phyloP scores from a whole-genome alignment of 805 yeast species.

The Suhomyces prunicola region DNA sequence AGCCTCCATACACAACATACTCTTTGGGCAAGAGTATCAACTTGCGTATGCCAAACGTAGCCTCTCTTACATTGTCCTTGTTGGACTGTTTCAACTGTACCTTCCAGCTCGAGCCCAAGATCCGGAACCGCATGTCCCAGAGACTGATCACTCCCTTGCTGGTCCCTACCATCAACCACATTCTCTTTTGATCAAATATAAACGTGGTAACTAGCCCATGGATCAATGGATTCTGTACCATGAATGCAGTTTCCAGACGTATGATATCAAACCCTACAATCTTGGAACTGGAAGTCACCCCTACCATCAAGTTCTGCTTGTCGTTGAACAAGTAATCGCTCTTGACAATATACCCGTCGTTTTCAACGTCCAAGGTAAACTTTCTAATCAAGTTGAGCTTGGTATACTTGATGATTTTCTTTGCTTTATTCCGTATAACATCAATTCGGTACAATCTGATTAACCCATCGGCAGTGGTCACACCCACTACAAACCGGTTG shows the following conservation, averaged over 20 bases:
- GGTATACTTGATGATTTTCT: slow-evolving; percentile 26
- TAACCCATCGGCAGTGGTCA: slow-evolving; percentile 47
- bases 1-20: slow-evolving; percentile 27
- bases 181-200: slow-evolving; percentile 47
- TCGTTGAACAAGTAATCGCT: slow-evolving; percentile 40
- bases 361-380: slow-evolving; percentile 27
- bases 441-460: slow-evolving; percentile 39
- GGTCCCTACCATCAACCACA: slow-evolving; percentile 77
- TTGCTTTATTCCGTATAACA: slow-evolving; percentile 31
- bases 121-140: slow-evolving; percentile 76
- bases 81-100: slow-evolving; percentile 23
- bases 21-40: slow-evolving; percentile 44
- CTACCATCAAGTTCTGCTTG: slow-evolving; percentile 43
- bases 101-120: slow-evolving; percentile 60
- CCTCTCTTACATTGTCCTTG: slow-evolving; percentile 11
- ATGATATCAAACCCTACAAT: slow-evolving; percentile 57
- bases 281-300: slow-evolving; percentile 51
- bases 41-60: slow-evolving; percentile 34
- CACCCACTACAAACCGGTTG: slow-evolving; percentile 57
- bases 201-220: slow-evolving; percentile 69
- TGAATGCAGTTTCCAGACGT: slow-evolving; percentile 42
- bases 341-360: slow-evolving; percentile 43
- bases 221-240: slow-evolving; percentile 51
- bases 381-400: slow-evolving; percentile 38
- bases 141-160: slow-evolving; percentile 66